Conservation (phyloP, 768 basidiomycete species). For the Auricularia sp. region DNA sequence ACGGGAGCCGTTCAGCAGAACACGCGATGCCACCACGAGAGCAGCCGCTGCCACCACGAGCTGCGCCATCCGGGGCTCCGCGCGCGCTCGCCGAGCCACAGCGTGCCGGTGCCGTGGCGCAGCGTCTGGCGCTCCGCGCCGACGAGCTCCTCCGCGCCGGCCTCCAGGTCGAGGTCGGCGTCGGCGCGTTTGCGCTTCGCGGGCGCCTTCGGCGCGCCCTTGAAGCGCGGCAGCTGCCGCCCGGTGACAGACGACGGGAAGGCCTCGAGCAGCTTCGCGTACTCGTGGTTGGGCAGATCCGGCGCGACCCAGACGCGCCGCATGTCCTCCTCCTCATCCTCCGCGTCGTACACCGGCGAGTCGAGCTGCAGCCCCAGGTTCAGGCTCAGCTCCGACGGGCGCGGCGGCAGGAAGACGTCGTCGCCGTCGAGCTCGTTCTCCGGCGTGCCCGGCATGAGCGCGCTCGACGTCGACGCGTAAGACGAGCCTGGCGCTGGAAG, state of each 20-base stretch:
- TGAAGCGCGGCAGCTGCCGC: slow-evolving; percentile 64
- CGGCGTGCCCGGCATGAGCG: slow-evolving; percentile 12
- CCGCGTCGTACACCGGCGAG: slow-evolving; percentile 18
- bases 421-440: slow-evolving; percentile 6
- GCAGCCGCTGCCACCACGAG: slow-evolving; percentile 68
- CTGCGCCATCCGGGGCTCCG: slow-evolving; percentile 64
- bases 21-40: slow-evolving; percentile 66
- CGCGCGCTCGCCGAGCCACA: slow-evolving; percentile 60
- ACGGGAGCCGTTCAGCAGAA: slow-evolving; percentile 48
- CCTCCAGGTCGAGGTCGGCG: slow-evolving; percentile 45
- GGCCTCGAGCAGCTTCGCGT: slow-evolving; percentile 50
- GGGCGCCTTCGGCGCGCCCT: slow-evolving; percentile 25
- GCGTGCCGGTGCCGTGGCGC: slow-evolving; percentile 69
- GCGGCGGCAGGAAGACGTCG: slow-evolving; percentile 6
- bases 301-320: slow-evolving; percentile 76
- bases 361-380: slow-evolving; percentile 12
- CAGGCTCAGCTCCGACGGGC: slow-evolving; percentile 9
- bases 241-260: slow-evolving; percentile 73
- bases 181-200: slow-evolving; percentile 12
- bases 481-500: slow-evolving; percentile 8
- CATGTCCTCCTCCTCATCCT: slow-evolving; percentile 35
- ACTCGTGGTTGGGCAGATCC: slow-evolving; percentile 68
- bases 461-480: slow-evolving; percentile 24
- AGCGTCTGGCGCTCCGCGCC: slow-evolving; percentile 43
- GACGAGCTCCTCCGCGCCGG: slow-evolving; percentile 45